Evolutionary conservation across 495 filamentous ascomycete genomes (phyloP).

Genomic region (Aspergillus campestris): DNA sequence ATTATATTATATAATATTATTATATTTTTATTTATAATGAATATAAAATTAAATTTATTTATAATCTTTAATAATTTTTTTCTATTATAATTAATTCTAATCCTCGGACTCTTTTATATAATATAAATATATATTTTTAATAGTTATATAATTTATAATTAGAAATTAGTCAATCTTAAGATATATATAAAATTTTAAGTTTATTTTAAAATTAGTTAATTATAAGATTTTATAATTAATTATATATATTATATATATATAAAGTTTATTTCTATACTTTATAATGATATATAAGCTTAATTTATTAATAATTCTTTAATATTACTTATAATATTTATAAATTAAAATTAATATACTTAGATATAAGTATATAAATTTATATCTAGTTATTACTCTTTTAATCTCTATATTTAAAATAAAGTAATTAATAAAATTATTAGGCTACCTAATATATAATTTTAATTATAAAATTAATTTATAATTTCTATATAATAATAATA

Average conservation of each 20-base stretch:
- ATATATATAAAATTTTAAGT: too few species aligned
- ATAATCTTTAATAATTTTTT: too few species aligned
- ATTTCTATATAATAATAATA: slow-evolving; percentile 15
- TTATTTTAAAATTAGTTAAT: too few species aligned
- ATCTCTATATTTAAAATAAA: background rate
- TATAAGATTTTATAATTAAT: too few species aligned
- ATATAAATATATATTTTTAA: too few species aligned
- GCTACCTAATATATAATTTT: slow-evolving; percentile 11
- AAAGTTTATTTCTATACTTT: background rate
- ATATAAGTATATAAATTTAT: slow-evolving; percentile 7
- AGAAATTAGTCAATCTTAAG: too few species aligned
- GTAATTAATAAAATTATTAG: slow-evolving; percentile 3
- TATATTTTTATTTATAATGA: too few species aligned
- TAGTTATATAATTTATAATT: too few species aligned
- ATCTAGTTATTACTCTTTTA: background rate
- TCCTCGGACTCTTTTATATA: too few species aligned
- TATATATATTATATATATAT: slow-evolving; percentile 3
- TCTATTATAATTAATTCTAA: too few species aligned
- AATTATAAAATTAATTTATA: slow-evolving; percentile 6
- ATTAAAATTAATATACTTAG: background rate
- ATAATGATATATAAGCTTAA: background rate
- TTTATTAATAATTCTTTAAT: background rate
- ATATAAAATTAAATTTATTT: too few species aligned
- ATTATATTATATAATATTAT: slow-evolving; percentile 10
- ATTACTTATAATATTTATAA: background rate